These are phyloP conservation scores for Ogataea pignaliae DNA, from an alignment of 805 yeast species.

Conservation along the genomic window DNA sequence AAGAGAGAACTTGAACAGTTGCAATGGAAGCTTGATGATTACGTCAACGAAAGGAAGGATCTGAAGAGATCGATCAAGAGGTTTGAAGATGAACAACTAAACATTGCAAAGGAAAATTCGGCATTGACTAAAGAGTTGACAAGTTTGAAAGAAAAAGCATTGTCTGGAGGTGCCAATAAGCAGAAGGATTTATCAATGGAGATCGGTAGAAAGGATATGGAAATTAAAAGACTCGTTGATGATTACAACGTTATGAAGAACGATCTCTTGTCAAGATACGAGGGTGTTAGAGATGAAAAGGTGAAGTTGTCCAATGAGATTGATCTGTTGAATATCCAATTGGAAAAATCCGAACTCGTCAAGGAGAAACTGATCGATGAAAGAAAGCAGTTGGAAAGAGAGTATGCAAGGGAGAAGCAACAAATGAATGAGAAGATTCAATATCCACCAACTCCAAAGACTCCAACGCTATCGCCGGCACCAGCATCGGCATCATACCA, in stretches of 20 bases:
- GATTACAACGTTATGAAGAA: conserved; percentile 31
- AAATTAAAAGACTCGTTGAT: conserved; percentile 15
- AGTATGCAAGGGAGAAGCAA: background rate
- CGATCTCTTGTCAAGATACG: conserved; percentile 26
- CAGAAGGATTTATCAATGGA: conserved; percentile 3
- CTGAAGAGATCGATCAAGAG: conserved; percentile 13
- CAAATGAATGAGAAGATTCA: too few species aligned
- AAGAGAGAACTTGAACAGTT: conserved; percentile 13
- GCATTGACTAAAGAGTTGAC: conserved; percentile 19
- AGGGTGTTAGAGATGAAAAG: conserved; percentile 23
- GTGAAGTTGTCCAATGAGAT: conserved; percentile 26
- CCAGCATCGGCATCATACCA: background rate
- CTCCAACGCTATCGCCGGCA: conserved; percentile 15
- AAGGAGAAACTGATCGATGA: conserved; percentile 11
- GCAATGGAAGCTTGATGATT: conserved; percentile 13
- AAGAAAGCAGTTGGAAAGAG: conserved; percentile 4
- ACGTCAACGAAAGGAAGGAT: conserved; percentile 11
- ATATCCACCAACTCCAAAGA: conserved; percentile 23
- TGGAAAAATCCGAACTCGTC: conserved; percentile 17
- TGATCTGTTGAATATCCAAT: conserved; percentile 18
- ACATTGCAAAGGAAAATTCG: conserved; percentile 15
- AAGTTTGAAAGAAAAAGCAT: conserved; percentile 9
- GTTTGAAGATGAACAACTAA: conserved; percentile 18
- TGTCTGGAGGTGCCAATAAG: conserved; percentile 1
- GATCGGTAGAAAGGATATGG: conserved; percentile 14